Evolutionary conservation across 176 grass and related monocot species (phyloP).

Genomic region (Canna indica): DNA sequence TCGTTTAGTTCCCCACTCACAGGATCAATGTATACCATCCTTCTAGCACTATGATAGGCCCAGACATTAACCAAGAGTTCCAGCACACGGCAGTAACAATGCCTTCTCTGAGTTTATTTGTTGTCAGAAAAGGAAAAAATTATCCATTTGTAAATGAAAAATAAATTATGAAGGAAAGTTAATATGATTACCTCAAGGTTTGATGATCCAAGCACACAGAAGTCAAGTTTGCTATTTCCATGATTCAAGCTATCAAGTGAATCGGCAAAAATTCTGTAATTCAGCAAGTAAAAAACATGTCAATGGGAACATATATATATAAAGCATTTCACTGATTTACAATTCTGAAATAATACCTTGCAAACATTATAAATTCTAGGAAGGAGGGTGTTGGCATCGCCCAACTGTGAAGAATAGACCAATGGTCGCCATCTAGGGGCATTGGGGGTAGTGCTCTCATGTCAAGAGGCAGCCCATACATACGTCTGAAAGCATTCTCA

Average conservation of each 20-base stretch:
- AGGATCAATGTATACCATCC: conserved; percentile 80
- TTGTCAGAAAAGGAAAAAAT: neutral
- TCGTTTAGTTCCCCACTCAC: conserved; percentile 47
- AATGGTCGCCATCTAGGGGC: conserved; percentile 56
- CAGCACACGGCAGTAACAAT: conserved; percentile 90
- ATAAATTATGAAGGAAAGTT: neutral
- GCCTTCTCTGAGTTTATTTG: conserved; percentile 58
- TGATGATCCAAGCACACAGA: conserved; percentile 81
- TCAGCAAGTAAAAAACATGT: neutral
- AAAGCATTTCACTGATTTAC: neutral
- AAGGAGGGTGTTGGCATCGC: conserved; percentile 96
- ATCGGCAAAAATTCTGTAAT: conserved; percentile 86
- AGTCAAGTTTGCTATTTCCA: conserved; percentile 29
- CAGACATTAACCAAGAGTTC: conserved; percentile 91
- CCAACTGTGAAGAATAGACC: conserved; percentile 95
- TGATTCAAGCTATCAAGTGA: conserved; percentile 75
- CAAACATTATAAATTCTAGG: conserved; percentile 92
- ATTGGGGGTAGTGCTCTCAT: conserved; percentile 63
- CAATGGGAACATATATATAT: neutral
- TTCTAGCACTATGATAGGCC: conserved; percentile 91
- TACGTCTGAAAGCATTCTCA: conserved; percentile 65
- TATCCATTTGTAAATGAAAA: neutral
- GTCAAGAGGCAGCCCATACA: conserved; percentile 70
- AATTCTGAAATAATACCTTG: conserved; percentile 38
- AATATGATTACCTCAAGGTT: conserved; percentile 55